A percentile compares a stretch with the other conserved stretches of the same genome.
Conservation (phyloP, 2,329 filamentous ascomycete genomes). For the Coniochaeta sp. region DNA sequence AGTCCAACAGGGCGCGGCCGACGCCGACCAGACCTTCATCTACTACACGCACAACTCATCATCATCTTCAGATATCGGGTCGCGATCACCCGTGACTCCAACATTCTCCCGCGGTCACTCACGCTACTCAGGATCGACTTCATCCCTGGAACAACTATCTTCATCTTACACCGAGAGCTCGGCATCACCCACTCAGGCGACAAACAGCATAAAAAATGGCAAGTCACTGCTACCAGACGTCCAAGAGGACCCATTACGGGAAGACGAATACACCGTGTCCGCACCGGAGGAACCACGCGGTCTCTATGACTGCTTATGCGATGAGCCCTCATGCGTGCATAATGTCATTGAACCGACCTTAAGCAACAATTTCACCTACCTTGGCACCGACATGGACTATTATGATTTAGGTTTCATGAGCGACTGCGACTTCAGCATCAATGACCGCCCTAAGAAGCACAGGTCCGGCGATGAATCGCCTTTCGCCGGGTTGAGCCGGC, state of each 20-base stretch:
- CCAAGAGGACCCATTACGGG: conserved; percentile 70
- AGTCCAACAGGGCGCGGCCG: conserved; percentile 16
- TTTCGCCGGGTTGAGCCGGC: conserved; percentile 54
- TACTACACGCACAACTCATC: conserved; percentile 47
- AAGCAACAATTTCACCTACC: conserved; percentile 25
- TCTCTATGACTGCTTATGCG: conserved; percentile 66
- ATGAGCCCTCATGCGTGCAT: conserved; percentile 3
- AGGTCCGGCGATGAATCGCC: conserved; percentile 50
- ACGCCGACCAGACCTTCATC: conserved; percentile 28
- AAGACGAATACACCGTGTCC: conserved; percentile 47
- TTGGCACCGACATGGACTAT: conserved; percentile 29
- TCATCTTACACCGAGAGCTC: conserved; percentile 36
- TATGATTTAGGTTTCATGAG: conserved; percentile 63
- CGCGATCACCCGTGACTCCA: conserved; percentile 65
- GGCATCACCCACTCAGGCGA: conserved; percentile 47
- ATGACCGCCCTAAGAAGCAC: conserved; percentile 45
- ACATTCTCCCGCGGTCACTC: conserved; percentile 56
- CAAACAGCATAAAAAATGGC: conserved; percentile 2
- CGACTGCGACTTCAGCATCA: conserved; percentile 49
- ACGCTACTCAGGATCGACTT: conserved; percentile 63
- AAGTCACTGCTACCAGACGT: conserved; percentile 75
- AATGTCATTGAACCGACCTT: conserved; percentile 33
- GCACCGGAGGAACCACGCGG: conserved; percentile 30
- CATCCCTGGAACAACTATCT: conserved; percentile 62
- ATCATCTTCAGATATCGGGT: conserved; percentile 58